phyloP scores from a whole-genome alignment of 495 filamentous ascomycete species.

The Penicillium lagena region DNA sequence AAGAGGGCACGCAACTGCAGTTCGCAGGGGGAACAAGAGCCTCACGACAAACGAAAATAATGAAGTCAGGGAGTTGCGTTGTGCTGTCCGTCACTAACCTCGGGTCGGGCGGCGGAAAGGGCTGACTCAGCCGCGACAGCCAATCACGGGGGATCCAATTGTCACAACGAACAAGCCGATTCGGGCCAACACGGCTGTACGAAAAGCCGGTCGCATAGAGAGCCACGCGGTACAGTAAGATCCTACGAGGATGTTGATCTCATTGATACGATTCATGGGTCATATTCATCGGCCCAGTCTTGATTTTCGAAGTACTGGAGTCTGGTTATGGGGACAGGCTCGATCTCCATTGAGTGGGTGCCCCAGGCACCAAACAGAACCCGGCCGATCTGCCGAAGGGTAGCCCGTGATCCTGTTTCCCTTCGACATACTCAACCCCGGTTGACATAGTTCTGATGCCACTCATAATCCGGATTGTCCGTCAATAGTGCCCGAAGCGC shows the following conservation, averaged over 20 bases:
- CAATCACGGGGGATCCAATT: slow-evolving; percentile 38
- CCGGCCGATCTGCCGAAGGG: too few relatives aligned
- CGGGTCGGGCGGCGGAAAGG: slow-evolving; percentile 34
- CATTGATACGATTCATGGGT: too few relatives aligned
- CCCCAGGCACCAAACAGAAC: slow-evolving; percentile 9
- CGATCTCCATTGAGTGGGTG: not conserved
- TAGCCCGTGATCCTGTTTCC: too few relatives aligned
- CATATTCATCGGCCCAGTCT: too few relatives aligned
- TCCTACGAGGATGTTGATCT: too few relatives aligned
- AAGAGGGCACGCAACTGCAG: not conserved
- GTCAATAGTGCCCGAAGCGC: slow-evolving; percentile 23
- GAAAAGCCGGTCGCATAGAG: not conserved
- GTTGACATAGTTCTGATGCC: slow-evolving; percentile 41
- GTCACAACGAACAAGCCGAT: slow-evolving; percentile 17
- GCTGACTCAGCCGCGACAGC: slow-evolving; percentile 28
- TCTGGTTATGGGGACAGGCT: too few relatives aligned
- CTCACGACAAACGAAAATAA: slow-evolving; percentile 16
- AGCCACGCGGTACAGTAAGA: too few relatives aligned
- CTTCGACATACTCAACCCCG: not conserved
- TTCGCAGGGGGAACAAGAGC: slow-evolving; percentile 7
- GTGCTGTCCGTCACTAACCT: slow-evolving; percentile 29
- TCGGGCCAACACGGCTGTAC: slow-evolving; percentile 40
- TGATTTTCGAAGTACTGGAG: too few relatives aligned
- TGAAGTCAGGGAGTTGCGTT: slow-evolving; percentile 25
- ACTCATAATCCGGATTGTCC: slow-evolving; percentile 29